Percentiles rank a stretch among this genome's conserved stretches.
These are phyloP conservation scores for Cardiosporidium cionae DNA, from an alignment of 169 alveolate species.

Conservation along the genomic window DNA sequence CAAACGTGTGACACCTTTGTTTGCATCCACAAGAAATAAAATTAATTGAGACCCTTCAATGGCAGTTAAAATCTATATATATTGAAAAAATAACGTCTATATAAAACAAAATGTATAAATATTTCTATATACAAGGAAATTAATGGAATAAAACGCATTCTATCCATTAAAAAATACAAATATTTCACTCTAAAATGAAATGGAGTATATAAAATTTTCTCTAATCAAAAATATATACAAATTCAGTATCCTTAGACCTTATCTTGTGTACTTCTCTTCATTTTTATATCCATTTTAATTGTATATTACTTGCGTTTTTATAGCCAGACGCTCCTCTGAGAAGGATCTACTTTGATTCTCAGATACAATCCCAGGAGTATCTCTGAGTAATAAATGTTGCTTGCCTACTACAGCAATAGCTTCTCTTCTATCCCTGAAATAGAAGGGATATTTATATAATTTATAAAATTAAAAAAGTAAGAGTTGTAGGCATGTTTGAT, in stretches of 20 bases:
- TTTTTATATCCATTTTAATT: too few relatives aligned
- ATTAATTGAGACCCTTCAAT: conserved; percentile 52
- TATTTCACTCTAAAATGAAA: background rate
- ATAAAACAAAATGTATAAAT: background rate
- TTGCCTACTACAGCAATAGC: conserved; percentile 25
- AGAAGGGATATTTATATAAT: too few relatives aligned
- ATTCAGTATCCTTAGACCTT: too few relatives aligned
- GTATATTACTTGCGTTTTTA: conserved; percentile 1
- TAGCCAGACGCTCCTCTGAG: background rate
- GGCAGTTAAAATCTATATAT: conserved; percentile 32
- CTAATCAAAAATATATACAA: too few relatives aligned
- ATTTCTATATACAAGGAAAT: background rate
- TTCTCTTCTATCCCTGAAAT: conserved; percentile 53
- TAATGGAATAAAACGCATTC: background rate
- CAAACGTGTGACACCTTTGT: conserved; percentile 54
- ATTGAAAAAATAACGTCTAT: background rate
- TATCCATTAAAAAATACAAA: background rate
- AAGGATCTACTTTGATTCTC: background rate
- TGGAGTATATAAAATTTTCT: background rate
- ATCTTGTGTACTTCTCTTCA: too few relatives aligned
- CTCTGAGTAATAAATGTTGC: conserved; percentile 23
- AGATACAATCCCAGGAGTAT: conserved; percentile 54
- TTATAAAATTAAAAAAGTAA: too few relatives aligned
- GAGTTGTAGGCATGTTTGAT: too few relatives aligned
- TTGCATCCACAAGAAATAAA: conserved; percentile 59